phyloP scores from a whole-genome alignment of 2,329 filamentous ascomycete genomes.

The Grosmannia huntii region DNA sequence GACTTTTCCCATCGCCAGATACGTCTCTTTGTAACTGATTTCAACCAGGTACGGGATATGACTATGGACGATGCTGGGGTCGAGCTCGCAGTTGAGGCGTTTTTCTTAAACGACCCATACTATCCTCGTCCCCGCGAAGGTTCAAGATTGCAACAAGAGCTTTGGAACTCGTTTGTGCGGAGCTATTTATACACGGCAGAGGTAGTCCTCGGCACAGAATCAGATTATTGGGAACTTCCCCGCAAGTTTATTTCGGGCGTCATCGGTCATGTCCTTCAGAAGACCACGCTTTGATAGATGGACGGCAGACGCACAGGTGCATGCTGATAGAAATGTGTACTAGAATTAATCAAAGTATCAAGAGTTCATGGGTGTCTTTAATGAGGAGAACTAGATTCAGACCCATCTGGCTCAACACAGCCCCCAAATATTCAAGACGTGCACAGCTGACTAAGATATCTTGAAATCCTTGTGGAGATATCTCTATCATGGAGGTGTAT shows the following conservation, averaged over 20 bases:
- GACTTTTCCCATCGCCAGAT: background rate
- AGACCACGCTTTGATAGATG: background rate
- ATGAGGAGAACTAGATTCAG: too few species aligned
- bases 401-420: too few species aligned
- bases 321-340: background rate
- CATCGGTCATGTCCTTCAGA: background rate
- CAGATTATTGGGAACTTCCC: background rate
- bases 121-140: background rate
- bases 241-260: background rate
- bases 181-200: conserved; percentile 1
- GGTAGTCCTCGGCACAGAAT: background rate
- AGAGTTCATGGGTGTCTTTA: background rate
- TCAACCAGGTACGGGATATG: background rate
- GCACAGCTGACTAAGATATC: too few species aligned
- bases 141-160: background rate
- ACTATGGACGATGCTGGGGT: background rate
- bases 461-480: too few species aligned
- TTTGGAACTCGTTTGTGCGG: conserved; percentile 1
- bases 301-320: background rate
- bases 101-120: conserved; percentile 1
- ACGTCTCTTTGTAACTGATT: conserved; percentile 1
- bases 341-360: background rate
- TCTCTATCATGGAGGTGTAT: too few species aligned
- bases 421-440: too few species aligned
- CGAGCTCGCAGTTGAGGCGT: background rate